phyloP scores from a whole-genome alignment of 306 rosid species.

The Styphnolobium japonicum region DNA sequence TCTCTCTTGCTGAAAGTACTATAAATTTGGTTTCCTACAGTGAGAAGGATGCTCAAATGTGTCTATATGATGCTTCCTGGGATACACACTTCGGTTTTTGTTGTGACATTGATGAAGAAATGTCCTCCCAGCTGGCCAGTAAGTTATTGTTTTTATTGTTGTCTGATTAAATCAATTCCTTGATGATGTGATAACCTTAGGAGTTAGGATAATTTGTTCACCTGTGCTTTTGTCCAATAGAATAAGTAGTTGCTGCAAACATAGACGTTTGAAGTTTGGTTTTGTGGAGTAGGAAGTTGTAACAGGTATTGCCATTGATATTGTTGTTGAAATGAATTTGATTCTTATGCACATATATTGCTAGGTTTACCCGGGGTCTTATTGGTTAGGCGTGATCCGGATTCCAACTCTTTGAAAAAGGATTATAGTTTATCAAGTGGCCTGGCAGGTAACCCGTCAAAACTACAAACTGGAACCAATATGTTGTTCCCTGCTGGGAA shows the following conservation, averaged over 20 bases:
- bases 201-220: background rate
- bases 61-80: constrained; percentile 79
- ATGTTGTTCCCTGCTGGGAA: constrained; percentile 62
- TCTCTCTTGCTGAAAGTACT: constrained; percentile 9
- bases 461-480: constrained; percentile 26
- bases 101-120: constrained; percentile 68
- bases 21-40: constrained; percentile 38
- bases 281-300: background rate
- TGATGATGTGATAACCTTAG: background rate
- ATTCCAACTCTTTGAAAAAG: constrained; percentile 46
- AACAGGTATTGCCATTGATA: background rate
- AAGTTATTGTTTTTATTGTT: constrained; percentile 13
- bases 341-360: constrained; percentile 7
- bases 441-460: constrained; percentile 8
- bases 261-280: background rate
- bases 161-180: constrained; percentile 14
- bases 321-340: background rate
- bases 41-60: constrained; percentile 80
- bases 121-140: constrained; percentile 62
- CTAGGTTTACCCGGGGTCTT: constrained; percentile 67
- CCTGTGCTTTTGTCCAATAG: background rate
- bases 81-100: constrained; percentile 65
- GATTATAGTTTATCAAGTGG: constrained; percentile 46
- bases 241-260: background rate
- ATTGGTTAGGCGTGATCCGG: constrained; percentile 58